Conservation (phyloP, 1,284 basidiomycete genomes). For the Vanrija humicola region DNA sequence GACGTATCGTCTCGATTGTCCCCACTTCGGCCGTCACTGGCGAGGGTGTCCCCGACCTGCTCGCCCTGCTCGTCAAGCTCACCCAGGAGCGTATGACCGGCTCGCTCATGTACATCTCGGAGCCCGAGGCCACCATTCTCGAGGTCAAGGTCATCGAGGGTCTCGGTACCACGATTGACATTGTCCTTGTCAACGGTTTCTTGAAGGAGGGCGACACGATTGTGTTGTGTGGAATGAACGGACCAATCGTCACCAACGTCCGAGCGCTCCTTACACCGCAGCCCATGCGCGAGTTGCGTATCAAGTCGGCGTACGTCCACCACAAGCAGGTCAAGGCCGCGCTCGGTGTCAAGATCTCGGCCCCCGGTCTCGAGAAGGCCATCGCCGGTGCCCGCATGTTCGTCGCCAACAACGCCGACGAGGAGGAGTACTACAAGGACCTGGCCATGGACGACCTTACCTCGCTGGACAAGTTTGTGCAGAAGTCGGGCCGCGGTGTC, state of each 20-base stretch:
- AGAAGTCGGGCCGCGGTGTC: conserved; percentile 92
- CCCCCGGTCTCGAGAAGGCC: conserved; percentile 97
- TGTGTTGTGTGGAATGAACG: conserved; percentile 95
- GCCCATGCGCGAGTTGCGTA: conserved; percentile 89
- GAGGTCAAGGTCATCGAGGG: conserved; percentile 99
- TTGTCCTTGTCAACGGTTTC: conserved; percentile 93
- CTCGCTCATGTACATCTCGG: conserved; percentile 95
- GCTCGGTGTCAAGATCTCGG: conserved; percentile 93
- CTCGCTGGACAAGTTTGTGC: conserved; percentile 81
- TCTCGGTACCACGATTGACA: conserved; percentile 96
- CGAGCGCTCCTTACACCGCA: conserved; percentile 94
- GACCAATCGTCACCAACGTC: conserved; percentile 93
- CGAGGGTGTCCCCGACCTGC: conserved; percentile 99
- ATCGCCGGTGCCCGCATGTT: conserved; percentile 94
- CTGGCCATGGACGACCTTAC: conserved; percentile 97
- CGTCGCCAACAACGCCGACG: conserved; percentile 88
- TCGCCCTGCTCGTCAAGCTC: conserved; percentile 93
- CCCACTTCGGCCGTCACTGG: conserved; percentile 97
- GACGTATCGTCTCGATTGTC: conserved; percentile 89
- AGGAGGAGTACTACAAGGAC: conserved; percentile 90
- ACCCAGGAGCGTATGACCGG: conserved; percentile 99
- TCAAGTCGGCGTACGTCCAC: conserved; percentile 98
- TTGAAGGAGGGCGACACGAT: conserved; percentile 90
- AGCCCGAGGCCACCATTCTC: conserved; percentile 97
- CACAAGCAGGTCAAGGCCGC: conserved; percentile 98